These are phyloP conservation scores for Dictyostelium intermedium DNA, from an alignment of 78 protist genomes.

Conservation along the genomic window DNA sequence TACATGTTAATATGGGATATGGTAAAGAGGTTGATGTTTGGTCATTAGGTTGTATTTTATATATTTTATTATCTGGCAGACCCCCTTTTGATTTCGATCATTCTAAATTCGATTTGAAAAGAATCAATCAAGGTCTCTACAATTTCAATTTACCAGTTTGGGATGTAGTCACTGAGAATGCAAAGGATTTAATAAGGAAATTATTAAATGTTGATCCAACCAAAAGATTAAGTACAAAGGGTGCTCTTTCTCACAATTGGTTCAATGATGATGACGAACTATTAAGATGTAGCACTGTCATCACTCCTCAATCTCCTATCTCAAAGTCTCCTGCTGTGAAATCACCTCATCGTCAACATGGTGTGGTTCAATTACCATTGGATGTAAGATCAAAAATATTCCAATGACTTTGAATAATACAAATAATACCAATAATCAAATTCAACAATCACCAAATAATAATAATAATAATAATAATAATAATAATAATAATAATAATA, in stretches of 20 bases:
- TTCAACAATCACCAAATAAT: background rate
- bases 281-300: background rate
- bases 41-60: slow-evolving; percentile 63
- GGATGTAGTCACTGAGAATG: slow-evolving; percentile 9
- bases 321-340: background rate
- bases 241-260: slow-evolving; percentile 33
- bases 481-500: background rate
- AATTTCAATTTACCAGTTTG: slow-evolving; percentile 10
- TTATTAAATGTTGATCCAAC: slow-evolving; percentile 41
- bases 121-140: slow-evolving; percentile 11
- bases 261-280: background rate
- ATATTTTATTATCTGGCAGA: slow-evolving; percentile 50
- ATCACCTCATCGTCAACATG: background rate
- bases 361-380: background rate
- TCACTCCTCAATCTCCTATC: background rate
- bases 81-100: slow-evolving; percentile 47
- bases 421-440: background rate
- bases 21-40: slow-evolving; percentile 71
- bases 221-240: background rate
- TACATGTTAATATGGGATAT: background rate
- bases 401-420: background rate
- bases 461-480: background rate
- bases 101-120: background rate
- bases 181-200: slow-evolving; percentile 42
- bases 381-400: background rate